Evolutionary conservation across 768 basidiomycete species (phyloP).

Genomic region (Pleurotus giganteus): DNA sequence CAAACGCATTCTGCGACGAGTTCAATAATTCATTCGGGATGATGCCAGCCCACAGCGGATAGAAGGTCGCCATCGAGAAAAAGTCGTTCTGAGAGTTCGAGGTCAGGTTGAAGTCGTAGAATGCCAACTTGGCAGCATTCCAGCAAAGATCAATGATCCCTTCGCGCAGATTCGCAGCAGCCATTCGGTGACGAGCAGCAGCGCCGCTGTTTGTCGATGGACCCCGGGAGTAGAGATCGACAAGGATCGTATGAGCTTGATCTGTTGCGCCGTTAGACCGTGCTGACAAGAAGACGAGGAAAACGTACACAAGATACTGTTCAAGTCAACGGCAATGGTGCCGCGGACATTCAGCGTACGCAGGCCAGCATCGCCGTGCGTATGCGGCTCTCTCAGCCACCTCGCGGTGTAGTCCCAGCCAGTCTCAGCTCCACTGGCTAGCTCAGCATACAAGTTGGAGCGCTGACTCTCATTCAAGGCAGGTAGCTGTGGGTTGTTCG

Average conservation of each 20-base stretch:
- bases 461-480: slow-evolving; percentile 60
- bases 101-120: slow-evolving; percentile 87
- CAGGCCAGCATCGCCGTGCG: slow-evolving; percentile 51
- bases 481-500: slow-evolving; percentile 57
- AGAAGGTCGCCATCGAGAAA: slow-evolving; percentile 77
- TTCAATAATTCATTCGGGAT: slow-evolving; percentile 67
- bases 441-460: slow-evolving; percentile 75
- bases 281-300: slow-evolving; percentile 3
- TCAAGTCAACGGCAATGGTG: slow-evolving; percentile 74
- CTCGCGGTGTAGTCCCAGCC: slow-evolving; percentile 63
- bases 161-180: slow-evolving; percentile 55
- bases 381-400: slow-evolving; percentile 38
- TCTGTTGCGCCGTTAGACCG: slow-evolving; percentile 27
- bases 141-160: slow-evolving; percentile 87
- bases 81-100: slow-evolving; percentile 60
- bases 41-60: slow-evolving; percentile 87
- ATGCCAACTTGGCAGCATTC: slow-evolving; percentile 79
- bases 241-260: slow-evolving; percentile 59
- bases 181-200: slow-evolving; percentile 47
- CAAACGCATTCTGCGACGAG: slow-evolving; percentile 59
- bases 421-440: slow-evolving; percentile 86
- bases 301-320: slow-evolving; percentile 77
- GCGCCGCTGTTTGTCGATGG: slow-evolving; percentile 36
- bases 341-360: slow-evolving; percentile 69
- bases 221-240: slow-evolving; percentile 49